These are phyloP conservation scores for Clitopilus hobsonii DNA, from an alignment of 768 basidiomycete species.

Conservation along the genomic window DNA sequence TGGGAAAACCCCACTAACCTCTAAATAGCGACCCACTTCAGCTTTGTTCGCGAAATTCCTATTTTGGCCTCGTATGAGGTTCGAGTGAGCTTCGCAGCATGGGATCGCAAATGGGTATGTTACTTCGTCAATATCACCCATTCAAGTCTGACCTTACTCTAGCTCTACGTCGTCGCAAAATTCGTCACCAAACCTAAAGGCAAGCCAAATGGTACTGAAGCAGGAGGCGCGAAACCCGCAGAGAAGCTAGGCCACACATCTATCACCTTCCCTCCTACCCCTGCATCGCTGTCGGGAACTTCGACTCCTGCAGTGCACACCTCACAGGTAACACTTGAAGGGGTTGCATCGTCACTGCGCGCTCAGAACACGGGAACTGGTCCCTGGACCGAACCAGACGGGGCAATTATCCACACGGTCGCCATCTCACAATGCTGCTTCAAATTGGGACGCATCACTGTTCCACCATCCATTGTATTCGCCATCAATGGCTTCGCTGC, in stretches of 20 bases:
- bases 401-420: slow-evolving; percentile 18
- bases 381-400: neutral
- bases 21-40: neutral
- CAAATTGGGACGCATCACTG: slow-evolving; percentile 43
- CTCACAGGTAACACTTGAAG: neutral
- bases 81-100: neutral
- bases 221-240: neutral
- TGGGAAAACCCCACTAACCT: neutral
- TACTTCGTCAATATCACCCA: neutral
- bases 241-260: neutral
- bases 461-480: slow-evolving; percentile 39
- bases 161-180: neutral
- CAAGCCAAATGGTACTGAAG: neutral
- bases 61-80: neutral
- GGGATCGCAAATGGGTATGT: slow-evolving; percentile 1
- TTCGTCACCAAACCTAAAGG: neutral
- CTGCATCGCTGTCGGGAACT: neutral
- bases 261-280: neutral
- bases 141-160: no score
- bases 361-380: neutral
- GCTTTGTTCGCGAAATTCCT: slow-evolving; percentile 1
- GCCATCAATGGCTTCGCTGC: slow-evolving; percentile 32
- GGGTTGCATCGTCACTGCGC: neutral
- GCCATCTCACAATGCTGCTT: slow-evolving; percentile 39
- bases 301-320: neutral